phyloP scores from a whole-genome alignment of 208 protist genomes.

The Leishmania arabica region DNA sequence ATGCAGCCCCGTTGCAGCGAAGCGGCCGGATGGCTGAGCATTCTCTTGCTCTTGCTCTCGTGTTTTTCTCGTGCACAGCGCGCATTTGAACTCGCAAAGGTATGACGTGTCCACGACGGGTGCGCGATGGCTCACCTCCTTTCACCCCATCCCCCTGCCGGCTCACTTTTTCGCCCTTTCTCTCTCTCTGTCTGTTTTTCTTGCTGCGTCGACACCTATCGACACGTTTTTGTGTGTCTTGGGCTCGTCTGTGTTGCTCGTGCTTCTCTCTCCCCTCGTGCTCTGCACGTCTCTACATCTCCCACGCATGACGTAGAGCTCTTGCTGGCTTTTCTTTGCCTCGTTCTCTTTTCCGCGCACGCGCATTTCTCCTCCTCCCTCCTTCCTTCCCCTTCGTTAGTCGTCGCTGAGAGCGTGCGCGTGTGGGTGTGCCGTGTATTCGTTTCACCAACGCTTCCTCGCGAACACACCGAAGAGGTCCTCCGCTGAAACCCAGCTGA shows the following conservation, averaged over 20 bases:
- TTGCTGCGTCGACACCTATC: not conserved
- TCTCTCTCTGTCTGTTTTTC: not conserved
- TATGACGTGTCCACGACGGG: not conserved
- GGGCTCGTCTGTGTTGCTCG: not conserved
- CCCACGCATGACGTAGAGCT: not conserved
- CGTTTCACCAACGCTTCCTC: not conserved
- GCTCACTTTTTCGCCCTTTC: not conserved
- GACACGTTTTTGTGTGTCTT: not conserved
- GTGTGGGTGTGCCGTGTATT: not conserved
- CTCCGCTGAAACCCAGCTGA: not conserved
- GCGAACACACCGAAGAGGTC: not conserved
- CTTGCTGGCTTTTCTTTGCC: not conserved
- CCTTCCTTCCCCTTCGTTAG: not conserved
- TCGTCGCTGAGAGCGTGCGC: not conserved
- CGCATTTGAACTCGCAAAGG: not conserved
- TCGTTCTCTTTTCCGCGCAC: not conserved
- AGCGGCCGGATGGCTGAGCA: not conserved
- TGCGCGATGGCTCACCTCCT: not conserved
- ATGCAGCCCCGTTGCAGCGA: not conserved
- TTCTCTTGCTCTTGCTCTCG: not conserved
- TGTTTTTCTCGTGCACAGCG: not conserved
- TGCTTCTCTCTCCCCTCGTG: not conserved
- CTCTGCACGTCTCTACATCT: slow-evolving; percentile 3
- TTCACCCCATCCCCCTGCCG: not conserved
- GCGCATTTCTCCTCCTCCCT: not conserved